Evolutionary conservation across 108 stramenopile genomes (phyloP), one percentile per base, ranked within the genome.

Genomic region (Cyclotella sp.): DNA sequence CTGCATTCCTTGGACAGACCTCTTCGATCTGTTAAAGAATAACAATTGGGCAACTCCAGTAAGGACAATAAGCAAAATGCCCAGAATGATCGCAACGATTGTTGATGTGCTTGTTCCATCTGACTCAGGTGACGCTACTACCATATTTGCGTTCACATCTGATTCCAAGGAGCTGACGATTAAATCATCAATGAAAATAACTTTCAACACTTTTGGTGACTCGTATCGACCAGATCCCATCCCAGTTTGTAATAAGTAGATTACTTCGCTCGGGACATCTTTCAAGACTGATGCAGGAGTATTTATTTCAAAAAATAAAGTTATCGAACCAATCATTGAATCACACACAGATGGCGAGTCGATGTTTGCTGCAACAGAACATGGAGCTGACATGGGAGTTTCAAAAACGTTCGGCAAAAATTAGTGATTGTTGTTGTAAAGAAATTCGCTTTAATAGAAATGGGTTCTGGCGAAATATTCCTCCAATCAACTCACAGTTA

Each of bases 201-300:
- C 70, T 52, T 76, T 71, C 65, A 55, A 47, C 16, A 82, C 74
- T 21, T 59, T 63, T 12, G 55, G 28, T 27, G 70, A 54, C 28
- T 76, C 81, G 42, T 76, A 82, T 14, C 59, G 29, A 11, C 75
- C 81, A 24, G 73, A 70, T 0, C 70, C 68, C 81, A 76, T 82
- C n/a, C 54, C 30, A 52, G 75, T 76, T 18, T 70, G 44, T 42
- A 82, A 66, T 15, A 54, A 54, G 24, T 72, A 72, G 21, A 82
- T 69, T 22, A 76, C 60, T 22, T 75, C 75, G 11, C 72, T 59
- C 52, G 16, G 39, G 1, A 70, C n/a, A n/a, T 57, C 43, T 7
- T 46, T 39, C 51, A 63, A 6, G 26, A 61, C 24, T 6, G 63
- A n/a, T 24, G 43, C 29, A n/a, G 64, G 34, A 45, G 75, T 76